These are phyloP conservation scores for Melastoma candidum DNA, from an alignment of 441 rosid species.

Conservation along the genomic window DNA sequence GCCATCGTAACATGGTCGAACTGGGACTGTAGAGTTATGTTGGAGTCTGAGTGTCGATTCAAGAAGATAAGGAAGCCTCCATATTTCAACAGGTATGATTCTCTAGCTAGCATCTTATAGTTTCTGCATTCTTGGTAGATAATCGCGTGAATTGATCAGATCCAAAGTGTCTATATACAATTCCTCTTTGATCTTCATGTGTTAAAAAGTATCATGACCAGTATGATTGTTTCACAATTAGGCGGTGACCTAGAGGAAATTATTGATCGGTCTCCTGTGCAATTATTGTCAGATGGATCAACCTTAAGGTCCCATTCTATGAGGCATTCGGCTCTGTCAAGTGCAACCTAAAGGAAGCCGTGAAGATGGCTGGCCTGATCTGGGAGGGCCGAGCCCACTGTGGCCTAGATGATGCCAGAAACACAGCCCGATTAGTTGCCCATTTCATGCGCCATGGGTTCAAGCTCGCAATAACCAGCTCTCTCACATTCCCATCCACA, in stretches of 20 bases:
- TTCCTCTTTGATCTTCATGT: too few relatives aligned
- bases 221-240: background rate
- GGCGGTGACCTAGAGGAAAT: background rate
- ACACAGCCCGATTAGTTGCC: conserved; percentile 59
- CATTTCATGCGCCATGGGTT: conserved; percentile 48
- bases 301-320: conserved; percentile 53
- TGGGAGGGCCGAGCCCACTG: conserved; percentile 72
- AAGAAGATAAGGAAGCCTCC: conserved; percentile 65
- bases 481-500: conserved; percentile 37
- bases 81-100: conserved; percentile 48
- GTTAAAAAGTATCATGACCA: background rate
- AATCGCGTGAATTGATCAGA: background rate
- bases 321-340: conserved; percentile 47
- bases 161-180: too few relatives aligned
- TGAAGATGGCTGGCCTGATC: conserved; percentile 47
- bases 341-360: conserved; percentile 63
- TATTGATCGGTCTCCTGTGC: conserved; percentile 1
- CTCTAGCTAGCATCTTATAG: background rate
- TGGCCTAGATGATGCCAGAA: conserved; percentile 63
- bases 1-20: conserved; percentile 72
- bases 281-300: conserved; percentile 44
- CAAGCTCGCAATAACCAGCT: conserved; percentile 49
- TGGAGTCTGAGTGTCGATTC: conserved; percentile 67
- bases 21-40: conserved; percentile 68
- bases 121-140: background rate